Percentiles rank a stretch among this genome's conserved stretches.
Conservation (phyloP, 495 filamentous ascomycete genomes). For the Penicillium turbatum region DNA sequence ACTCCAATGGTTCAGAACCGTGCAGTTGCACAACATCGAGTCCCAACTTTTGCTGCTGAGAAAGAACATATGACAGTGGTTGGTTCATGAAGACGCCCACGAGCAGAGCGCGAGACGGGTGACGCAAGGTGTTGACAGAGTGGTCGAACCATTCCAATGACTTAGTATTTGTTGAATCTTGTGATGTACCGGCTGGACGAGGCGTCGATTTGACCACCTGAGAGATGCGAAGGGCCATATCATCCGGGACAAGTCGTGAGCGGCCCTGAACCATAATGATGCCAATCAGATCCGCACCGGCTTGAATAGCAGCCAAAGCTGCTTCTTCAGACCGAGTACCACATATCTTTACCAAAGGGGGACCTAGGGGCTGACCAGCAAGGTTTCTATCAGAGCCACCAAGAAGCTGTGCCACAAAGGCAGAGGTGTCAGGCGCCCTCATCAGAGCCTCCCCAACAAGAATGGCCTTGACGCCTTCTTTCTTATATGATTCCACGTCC, state of each 20-base stretch:
- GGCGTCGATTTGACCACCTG: conserved; percentile 61
- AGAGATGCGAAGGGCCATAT: conserved; percentile 76
- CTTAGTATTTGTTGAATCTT: conserved; percentile 25
- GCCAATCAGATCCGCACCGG: conserved; percentile 87
- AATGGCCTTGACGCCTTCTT: conserved; percentile 86
- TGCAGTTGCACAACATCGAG: conserved; percentile 95
- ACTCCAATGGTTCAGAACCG: conserved; percentile 86
- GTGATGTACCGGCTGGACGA: conserved; percentile 31
- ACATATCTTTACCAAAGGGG: conserved; percentile 86
- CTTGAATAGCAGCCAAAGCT: conserved; percentile 73
- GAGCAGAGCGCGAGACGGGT: conserved; percentile 64
- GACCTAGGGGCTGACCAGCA: conserved; percentile 15
- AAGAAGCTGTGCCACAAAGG: conserved; percentile 79
- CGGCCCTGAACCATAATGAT: conserved; percentile 85
- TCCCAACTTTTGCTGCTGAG: conserved; percentile 64
- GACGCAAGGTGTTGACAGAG: conserved; percentile 45
- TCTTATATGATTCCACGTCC: conserved; percentile 83
- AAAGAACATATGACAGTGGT: conserved; percentile 72
- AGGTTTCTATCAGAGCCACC: conserved; percentile 45
- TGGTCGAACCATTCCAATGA: conserved; percentile 63
- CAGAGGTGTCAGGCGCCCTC: conserved; percentile 72
- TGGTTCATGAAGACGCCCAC: conserved; percentile 96
- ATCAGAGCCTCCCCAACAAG: conserved; percentile 95
- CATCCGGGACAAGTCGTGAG: conserved; percentile 70
- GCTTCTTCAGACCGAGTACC: conserved; percentile 84